A percentile compares a stretch with the other conserved stretches of the same genome.
These are phyloP conservation scores for Hemisphaericaspora nanyangensis DNA, from an alignment of 805 yeast genomes.

Conservation along the genomic window DNA sequence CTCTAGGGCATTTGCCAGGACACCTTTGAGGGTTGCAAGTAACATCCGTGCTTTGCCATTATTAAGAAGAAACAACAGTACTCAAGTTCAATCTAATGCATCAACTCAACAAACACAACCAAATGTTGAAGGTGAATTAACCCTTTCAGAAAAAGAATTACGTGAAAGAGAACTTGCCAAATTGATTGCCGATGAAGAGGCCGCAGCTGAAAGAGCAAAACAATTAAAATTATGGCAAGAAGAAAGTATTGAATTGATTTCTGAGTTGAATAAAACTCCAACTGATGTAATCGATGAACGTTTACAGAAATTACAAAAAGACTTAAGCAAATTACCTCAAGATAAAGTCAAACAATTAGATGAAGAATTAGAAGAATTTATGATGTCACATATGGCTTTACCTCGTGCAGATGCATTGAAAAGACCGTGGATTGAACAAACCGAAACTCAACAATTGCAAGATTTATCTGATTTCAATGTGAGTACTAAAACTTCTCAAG, in stretches of 20 bases:
- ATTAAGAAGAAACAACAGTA: conserved; percentile 1
- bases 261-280: conserved; percentile 33
- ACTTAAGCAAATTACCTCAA: conserved; percentile 25
- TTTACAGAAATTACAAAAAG: conserved; percentile 25
- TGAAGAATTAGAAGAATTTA: conserved; percentile 37
- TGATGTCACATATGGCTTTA: conserved; percentile 28
- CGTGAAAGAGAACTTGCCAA: conserved; percentile 41
- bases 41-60: background rate
- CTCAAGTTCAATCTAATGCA: background rate
- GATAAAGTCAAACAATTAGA: conserved; percentile 37
- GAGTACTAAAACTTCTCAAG: conserved; percentile 17
- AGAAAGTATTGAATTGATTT: conserved; percentile 23
- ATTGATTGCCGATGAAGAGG: conserved; percentile 42
- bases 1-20: background rate
- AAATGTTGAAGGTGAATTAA: conserved; percentile 2
- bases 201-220: conserved; percentile 31
- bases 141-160: conserved; percentile 23
- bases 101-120: background rate
- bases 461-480: conserved; percentile 25
- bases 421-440: conserved; percentile 31
- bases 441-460: background rate
- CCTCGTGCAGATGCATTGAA: conserved; percentile 25
- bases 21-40: background rate
- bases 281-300: conserved; percentile 26
- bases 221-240: conserved; percentile 30